Percentiles rank a stretch among this genome's conserved stretches.
Conservation (phyloP, 257 asterid genomes). For the Solanum rostratum region DNA sequence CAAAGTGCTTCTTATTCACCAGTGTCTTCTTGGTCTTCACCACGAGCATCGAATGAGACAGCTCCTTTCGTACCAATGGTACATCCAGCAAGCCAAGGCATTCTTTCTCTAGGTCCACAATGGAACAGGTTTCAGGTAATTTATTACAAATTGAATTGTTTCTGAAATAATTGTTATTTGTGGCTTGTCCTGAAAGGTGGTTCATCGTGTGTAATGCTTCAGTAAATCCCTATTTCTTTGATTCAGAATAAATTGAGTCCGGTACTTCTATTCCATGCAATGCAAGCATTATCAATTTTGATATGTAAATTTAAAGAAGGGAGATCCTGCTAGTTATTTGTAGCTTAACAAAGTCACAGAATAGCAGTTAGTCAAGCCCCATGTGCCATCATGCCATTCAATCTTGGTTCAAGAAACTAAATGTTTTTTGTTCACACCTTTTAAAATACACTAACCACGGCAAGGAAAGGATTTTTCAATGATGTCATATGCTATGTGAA, state of each 20-base stretch:
- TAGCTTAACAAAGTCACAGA: neutral
- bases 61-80: conserved; percentile 33
- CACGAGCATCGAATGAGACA: conserved; percentile 31
- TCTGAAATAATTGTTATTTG: neutral
- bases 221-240: neutral
- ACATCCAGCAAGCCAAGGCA: conserved; percentile 37
- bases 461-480: neutral
- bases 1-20: conserved; percentile 40
- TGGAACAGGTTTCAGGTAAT: conserved; percentile 77
- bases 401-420: neutral
- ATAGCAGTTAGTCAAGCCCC: neutral
- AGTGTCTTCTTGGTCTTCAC: conserved; percentile 57
- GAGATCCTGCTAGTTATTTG: neutral
- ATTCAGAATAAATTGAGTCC: neutral
- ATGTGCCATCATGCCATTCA: neutral
- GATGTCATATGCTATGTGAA: neutral
- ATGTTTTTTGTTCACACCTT: neutral
- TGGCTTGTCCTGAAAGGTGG: neutral
- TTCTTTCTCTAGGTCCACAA: conserved; percentile 36
- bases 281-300: neutral
- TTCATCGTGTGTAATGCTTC: neutral
- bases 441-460: neutral
- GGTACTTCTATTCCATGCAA: neutral
- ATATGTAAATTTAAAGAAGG: neutral
- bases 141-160: neutral